Conservation (phyloP, 208 protist genomes). For the Acanthamoeba healyi region DNA sequence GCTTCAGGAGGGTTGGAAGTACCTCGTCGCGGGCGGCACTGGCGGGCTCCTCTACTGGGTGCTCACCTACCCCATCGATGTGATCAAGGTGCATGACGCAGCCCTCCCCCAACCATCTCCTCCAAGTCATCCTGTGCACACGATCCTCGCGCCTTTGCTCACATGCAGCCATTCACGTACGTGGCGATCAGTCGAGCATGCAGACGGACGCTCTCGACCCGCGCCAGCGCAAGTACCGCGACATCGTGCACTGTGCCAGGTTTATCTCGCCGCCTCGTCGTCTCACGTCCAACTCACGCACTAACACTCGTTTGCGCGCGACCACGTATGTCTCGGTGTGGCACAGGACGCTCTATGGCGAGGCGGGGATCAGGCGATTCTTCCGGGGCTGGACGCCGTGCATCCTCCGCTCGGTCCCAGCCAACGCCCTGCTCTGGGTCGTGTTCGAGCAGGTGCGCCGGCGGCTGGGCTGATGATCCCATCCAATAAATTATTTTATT, state of each 20-base stretch:
- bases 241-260: neutral
- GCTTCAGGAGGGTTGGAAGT: constrained; percentile 35
- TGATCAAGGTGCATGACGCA: constrained; percentile 66
- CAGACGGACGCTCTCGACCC: constrained; percentile 17
- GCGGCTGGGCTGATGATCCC: neutral
- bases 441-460: neutral
- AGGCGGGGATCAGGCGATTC: constrained; percentile 48
- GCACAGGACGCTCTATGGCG: neutral
- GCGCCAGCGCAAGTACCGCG: constrained; percentile 21
- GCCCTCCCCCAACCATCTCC: too few relatives aligned
- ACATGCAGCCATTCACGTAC: too few relatives aligned
- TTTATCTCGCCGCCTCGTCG: too few relatives aligned
- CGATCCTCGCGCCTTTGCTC: too few relatives aligned
- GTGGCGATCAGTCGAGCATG: constrained; percentile 27
- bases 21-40: neutral
- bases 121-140: too few relatives aligned
- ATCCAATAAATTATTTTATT: neutral
- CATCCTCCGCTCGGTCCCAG: constrained; percentile 53
- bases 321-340: neutral
- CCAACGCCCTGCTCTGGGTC: constrained; percentile 11
- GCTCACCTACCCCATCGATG: constrained; percentile 50
- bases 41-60: constrained; percentile 58
- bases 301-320: neutral
- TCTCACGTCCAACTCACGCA: too few relatives aligned
- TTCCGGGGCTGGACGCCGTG: constrained; percentile 51